Base-by-base conservation (phyloP, 345 rosid species). In the Acer yangbiense region DNA sequence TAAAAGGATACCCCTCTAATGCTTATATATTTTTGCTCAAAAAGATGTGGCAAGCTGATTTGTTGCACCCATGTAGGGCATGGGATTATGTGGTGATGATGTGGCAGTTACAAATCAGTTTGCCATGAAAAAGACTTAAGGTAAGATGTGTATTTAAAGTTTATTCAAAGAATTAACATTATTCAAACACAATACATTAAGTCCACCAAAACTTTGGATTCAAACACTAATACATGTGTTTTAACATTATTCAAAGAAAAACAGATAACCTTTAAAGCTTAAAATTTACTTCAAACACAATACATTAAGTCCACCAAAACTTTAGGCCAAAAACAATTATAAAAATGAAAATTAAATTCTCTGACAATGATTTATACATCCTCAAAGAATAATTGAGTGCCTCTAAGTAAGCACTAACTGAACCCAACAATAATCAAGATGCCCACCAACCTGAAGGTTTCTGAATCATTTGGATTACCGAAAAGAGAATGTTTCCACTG, bases 401-500 rank as follows among this genome's bases (percentile, higher is more conserved):
- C 3, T 58, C 54, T 13, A 61, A 17, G 9, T 18, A 61, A 17
- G 14, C 3, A 32, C 18, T 67, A 74, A 68, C 29, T 29, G 69
- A 27, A 71, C 35, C 41, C 32, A 58, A 43, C 25, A 29, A 63
- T 35, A 68, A 71, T 27, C 68, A 64, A 75, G 58, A 57, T 68
- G 64, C 82, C 25, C 50, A 80, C 86, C 77, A 78, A 95, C 99
- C 99, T 93, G 90, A 89, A 90, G 80, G 99, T 95, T 79, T 95
- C 99, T 41, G 86, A 78, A 79, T 95, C 99, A 85, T 86, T 95
- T 82, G 99, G 99, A 85, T 95, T 95, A 81, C 98, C 98, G 84
- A 95, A 95, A 71, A 92, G 93, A 58, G 99, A 95, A 84, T 81
- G 93, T 84, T 87, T 92, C 98, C 99, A 93, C 79, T 91, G 98